These are phyloP conservation scores for Chlamydomonas incerta DNA, from an alignment of 139 green algal genomes.

Conservation along the genomic window DNA sequence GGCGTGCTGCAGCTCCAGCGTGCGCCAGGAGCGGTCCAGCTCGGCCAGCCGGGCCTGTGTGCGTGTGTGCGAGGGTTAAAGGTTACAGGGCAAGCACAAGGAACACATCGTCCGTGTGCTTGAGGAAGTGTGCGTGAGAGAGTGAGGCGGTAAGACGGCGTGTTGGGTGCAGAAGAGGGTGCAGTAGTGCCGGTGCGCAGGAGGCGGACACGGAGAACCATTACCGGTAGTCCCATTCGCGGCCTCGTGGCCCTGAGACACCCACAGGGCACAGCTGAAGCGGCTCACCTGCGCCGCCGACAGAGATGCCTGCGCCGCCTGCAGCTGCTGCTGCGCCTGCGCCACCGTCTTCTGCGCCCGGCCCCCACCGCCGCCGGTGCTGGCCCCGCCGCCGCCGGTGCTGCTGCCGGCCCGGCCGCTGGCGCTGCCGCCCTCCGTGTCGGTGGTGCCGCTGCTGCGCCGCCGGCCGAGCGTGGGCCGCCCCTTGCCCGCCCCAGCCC, in stretches of 20 bases:
- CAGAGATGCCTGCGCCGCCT: conserved; percentile 1
- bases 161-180: too few relatives aligned
- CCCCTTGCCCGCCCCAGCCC: background rate
- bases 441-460: background rate
- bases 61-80: too few relatives aligned
- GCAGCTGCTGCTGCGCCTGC: background rate
- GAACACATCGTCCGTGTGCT: too few relatives aligned
- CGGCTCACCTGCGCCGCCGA: conserved; percentile 4
- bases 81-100: too few relatives aligned
- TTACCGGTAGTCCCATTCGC: too few relatives aligned
- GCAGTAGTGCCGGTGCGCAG: too few relatives aligned
- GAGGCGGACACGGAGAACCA: too few relatives aligned
- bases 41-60: conserved; percentile 17
- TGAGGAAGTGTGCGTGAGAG: too few relatives aligned
- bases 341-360: background rate
- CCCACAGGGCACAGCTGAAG: too few relatives aligned
- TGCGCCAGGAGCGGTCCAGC: conserved; percentile 9
- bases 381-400: background rate
- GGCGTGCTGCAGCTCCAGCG: background rate
- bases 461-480: background rate
- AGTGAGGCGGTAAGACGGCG: too few relatives aligned
- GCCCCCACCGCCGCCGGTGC: background rate
- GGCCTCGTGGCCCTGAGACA: too few relatives aligned
- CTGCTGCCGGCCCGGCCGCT: background rate
- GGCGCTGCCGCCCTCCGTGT: background rate